A percentile compares a stretch with the other conserved stretches of the same genome.
phyloP scores from a whole-genome alignment of 106 monocot genomes.

The Dioscorea dumetorum region DNA sequence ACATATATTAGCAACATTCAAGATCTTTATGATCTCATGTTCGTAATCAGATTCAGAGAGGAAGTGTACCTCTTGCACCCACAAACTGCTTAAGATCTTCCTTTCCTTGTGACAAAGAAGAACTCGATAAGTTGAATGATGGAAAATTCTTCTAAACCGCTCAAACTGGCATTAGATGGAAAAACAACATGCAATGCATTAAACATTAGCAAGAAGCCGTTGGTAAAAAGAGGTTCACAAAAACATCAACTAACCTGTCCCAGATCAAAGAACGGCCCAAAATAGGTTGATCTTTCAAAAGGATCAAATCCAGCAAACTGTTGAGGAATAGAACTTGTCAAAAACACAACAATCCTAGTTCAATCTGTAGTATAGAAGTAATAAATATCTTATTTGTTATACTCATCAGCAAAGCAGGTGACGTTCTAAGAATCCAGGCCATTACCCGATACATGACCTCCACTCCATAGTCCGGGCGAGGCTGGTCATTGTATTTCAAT shows the following conservation, averaged over 20 bases:
- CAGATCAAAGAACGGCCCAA: constrained; percentile 85
- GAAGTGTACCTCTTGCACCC: constrained; percentile 65
- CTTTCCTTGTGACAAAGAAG: constrained; percentile 81
- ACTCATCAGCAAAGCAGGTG: too few relatives aligned
- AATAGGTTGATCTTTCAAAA: constrained; percentile 87
- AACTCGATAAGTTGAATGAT: constrained; percentile 84
- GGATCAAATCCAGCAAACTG: constrained; percentile 98
- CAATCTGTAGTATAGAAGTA: too few relatives aligned
- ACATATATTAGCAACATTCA: too few relatives aligned
- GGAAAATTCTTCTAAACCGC: constrained; percentile 85
- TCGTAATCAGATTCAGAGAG: background rate
- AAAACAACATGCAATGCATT: too few relatives aligned
- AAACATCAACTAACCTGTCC: constrained; percentile 54
- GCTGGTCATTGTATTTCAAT: constrained; percentile 86
- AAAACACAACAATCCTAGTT: background rate
- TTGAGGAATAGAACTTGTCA: constrained; percentile 1
- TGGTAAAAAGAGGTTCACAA: too few relatives aligned
- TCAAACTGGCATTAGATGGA: constrained; percentile 48
- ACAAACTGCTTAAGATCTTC: constrained; percentile 67
- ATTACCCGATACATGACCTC: constrained; percentile 96
- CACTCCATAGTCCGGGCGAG: constrained; percentile 81
- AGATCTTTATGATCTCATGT: too few relatives aligned
- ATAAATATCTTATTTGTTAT: too few relatives aligned
- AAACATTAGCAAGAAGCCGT: too few relatives aligned
- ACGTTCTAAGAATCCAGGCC: background rate